phyloP scores from a whole-genome alignment of 2,329 filamentous ascomycete genomes.

The Colletotrichum trifolii region DNA sequence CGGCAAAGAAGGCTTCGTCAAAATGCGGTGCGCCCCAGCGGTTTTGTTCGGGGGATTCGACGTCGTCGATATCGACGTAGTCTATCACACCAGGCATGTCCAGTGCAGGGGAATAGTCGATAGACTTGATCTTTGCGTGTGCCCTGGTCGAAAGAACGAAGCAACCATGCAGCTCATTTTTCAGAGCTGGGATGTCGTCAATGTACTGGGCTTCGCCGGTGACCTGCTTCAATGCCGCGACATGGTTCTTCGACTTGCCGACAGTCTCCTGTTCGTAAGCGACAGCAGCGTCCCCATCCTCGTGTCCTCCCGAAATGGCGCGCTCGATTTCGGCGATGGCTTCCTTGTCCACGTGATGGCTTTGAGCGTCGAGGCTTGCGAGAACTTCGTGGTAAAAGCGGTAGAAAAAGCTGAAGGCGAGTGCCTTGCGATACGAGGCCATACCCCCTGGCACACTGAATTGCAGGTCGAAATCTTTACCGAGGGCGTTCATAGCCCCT shows the following conservation, averaged over 20 bases:
- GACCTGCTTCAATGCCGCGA: slow-evolving; percentile 92
- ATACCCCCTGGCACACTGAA: slow-evolving; percentile 97
- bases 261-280: slow-evolving; percentile 86
- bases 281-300: slow-evolving; percentile 79
- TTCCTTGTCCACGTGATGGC: slow-evolving; percentile 71
- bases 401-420: slow-evolving; percentile 96
- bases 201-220: slow-evolving; percentile 97
- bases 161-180: slow-evolving; percentile 90
- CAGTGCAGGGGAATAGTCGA: slow-evolving; percentile 80
- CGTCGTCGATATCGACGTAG: slow-evolving; percentile 84
- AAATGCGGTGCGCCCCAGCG: slow-evolving; percentile 87
- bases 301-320: slow-evolving; percentile 80
- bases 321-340: slow-evolving; percentile 87
- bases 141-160: slow-evolving; percentile 89
- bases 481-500: slow-evolving; percentile 89
- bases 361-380: slow-evolving; percentile 63
- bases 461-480: slow-evolving; percentile 85
- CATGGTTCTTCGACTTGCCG: slow-evolving; percentile 86
- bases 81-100: slow-evolving; percentile 88
- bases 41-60: slow-evolving; percentile 84
- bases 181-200: slow-evolving; percentile 88
- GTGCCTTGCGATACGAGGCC: slow-evolving; percentile 92
- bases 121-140: slow-evolving; percentile 83
- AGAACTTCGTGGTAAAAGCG: slow-evolving; percentile 94
- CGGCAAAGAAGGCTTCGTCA: slow-evolving; percentile 92